These are phyloP conservation scores for Phytophthora chlamydospora DNA, from an alignment of 352 stramenopile species.

Conservation along the genomic window DNA sequence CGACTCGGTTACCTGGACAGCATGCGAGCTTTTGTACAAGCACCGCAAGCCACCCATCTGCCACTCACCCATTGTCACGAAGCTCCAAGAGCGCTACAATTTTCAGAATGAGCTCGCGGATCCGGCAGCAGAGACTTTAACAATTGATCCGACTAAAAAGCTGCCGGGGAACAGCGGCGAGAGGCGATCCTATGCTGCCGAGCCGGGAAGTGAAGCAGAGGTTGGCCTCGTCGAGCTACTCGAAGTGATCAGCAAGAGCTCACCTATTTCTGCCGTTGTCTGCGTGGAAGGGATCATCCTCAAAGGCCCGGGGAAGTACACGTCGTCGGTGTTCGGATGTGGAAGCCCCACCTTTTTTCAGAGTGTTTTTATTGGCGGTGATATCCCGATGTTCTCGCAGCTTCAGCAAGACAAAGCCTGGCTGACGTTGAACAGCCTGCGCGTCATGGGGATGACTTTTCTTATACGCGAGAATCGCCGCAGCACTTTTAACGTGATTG, in stretches of 20 bases:
- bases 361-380: slow-evolving; percentile 37
- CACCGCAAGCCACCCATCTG: slow-evolving; percentile 59
- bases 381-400: slow-evolving; percentile 14
- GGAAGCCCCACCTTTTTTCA: slow-evolving; percentile 40
- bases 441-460: slow-evolving; percentile 44
- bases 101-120: slow-evolving; percentile 9
- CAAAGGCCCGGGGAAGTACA: slow-evolving; percentile 31
- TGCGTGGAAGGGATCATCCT: slow-evolving; percentile 59
- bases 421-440: slow-evolving; percentile 30
- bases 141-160: not conserved
- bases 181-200: slow-evolving; percentile 13
- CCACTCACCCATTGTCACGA: slow-evolving; percentile 50
- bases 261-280: slow-evolving; percentile 41
- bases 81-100: slow-evolving; percentile 50
- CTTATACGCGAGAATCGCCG: slow-evolving; percentile 39
- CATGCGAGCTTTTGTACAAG: slow-evolving; percentile 54
- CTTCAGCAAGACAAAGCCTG: slow-evolving; percentile 39
- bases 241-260: slow-evolving; percentile 63
- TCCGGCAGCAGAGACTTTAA: slow-evolving; percentile 9
- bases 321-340: slow-evolving; percentile 42
- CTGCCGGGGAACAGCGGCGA: not conserved
- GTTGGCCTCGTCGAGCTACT: slow-evolving; percentile 48
- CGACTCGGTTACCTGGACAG: slow-evolving; percentile 59
- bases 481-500: slow-evolving; percentile 27
- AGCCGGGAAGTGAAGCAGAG: slow-evolving; percentile 45